phyloP scores from a whole-genome alignment of 768 basidiomycete genomes.

The Xanthoconium purpureum region DNA sequence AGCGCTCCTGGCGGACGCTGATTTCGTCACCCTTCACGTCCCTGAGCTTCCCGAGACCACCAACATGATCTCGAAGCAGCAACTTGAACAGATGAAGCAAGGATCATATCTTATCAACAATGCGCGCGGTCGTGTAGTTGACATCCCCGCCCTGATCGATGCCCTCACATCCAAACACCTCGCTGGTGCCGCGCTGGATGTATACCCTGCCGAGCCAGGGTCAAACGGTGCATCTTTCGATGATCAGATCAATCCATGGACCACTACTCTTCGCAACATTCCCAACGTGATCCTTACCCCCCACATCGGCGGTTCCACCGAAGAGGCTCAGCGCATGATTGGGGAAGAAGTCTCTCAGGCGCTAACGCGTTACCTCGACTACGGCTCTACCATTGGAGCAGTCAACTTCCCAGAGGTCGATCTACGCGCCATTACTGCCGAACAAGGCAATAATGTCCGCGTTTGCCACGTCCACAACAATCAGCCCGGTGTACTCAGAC shows the following conservation, averaged over 20 bases:
- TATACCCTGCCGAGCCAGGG: conserved; percentile 91
- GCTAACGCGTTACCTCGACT: conserved; percentile 85
- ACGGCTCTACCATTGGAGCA: conserved; percentile 84
- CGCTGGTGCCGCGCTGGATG: conserved; percentile 86
- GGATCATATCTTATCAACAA: conserved; percentile 98
- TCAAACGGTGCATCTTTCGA: conserved; percentile 89
- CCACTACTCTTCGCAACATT: conserved; percentile 65
- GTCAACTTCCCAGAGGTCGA: conserved; percentile 99
- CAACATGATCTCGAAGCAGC: conserved; percentile 79
- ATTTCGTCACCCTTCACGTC: conserved; percentile 95
- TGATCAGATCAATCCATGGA: conserved; percentile 84
- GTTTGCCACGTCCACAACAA: conserved; percentile 96
- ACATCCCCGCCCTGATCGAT: conserved; percentile 85
- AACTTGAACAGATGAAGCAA: conserved; percentile 90
- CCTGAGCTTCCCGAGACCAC: conserved; percentile 95
- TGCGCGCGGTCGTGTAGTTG: conserved; percentile 91
- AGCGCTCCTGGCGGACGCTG: conserved; percentile 71
- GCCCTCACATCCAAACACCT: conserved; percentile 84
- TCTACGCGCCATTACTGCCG: conserved; percentile 84
- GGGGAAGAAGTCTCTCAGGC: conserved; percentile 91
- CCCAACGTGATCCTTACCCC: conserved; percentile 96
- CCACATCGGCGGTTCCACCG: conserved; percentile 98
- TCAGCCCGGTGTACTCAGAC: conserved; percentile 89
- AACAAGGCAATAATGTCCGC: conserved; percentile 78
- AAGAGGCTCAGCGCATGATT: conserved; percentile 97